phyloP scores from a whole-genome alignment of 2,329 filamentous ascomycete species.

The Graphilbum fragrans region DNA sequence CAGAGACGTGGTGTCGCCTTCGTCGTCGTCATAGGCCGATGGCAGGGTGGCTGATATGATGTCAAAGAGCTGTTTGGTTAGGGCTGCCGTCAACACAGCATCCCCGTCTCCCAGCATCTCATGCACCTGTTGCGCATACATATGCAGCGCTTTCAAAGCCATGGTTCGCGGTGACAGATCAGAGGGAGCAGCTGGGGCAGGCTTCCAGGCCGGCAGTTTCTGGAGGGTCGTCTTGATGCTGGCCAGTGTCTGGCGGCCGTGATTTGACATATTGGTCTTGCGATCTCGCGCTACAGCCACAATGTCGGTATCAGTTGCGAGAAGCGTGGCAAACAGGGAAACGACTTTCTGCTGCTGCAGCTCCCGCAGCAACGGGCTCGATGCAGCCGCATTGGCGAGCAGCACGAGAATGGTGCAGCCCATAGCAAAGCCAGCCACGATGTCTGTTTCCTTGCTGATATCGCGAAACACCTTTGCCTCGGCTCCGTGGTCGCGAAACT shows the following conservation, averaged over 20 bases:
- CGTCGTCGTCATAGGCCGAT: constrained; percentile 18
- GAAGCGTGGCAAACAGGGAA: constrained; percentile 40
- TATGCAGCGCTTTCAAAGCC: constrained; percentile 50
- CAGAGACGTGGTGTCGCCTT: constrained; percentile 14
- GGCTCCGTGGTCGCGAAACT: constrained; percentile 64
- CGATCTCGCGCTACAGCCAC: constrained; percentile 49
- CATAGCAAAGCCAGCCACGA: constrained; percentile 50
- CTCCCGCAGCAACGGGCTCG: constrained; percentile 43
- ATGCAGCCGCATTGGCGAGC: constrained; percentile 40
- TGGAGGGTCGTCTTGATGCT: constrained; percentile 41
- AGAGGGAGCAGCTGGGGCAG: constrained; percentile 17
- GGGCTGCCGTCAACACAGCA: constrained; percentile 34
- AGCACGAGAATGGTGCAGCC: constrained; percentile 52
- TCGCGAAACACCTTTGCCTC: constrained; percentile 56
- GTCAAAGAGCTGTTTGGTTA: constrained; percentile 35
- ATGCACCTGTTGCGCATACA: constrained; percentile 39
- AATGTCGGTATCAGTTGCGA: constrained; percentile 44
- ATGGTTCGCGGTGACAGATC: constrained; percentile 49
- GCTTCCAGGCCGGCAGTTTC: constrained; percentile 48
- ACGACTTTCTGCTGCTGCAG: constrained; percentile 42
- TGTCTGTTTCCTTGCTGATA: constrained; percentile 46
- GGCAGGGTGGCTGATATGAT: constrained; percentile 23
- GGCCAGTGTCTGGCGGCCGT: constrained; percentile 42
- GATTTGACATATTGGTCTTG: constrained; percentile 56
- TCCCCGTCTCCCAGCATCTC: constrained; percentile 20